These are phyloP conservation scores for Aspergillus leporis DNA, from an alignment of 495 filamentous ascomycete genomes.

Conservation along the genomic window DNA sequence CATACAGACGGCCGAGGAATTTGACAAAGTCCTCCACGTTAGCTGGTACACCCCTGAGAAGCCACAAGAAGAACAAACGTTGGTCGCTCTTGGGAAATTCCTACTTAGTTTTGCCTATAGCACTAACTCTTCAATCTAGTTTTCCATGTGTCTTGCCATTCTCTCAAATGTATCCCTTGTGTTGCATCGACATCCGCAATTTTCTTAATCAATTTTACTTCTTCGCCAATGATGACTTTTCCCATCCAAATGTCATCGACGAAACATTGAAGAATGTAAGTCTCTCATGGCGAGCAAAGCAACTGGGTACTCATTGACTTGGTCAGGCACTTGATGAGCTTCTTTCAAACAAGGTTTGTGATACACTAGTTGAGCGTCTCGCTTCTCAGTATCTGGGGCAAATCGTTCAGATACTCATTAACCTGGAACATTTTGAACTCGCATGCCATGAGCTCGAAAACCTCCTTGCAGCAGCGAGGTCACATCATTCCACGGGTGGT, in stretches of 20 bases:
- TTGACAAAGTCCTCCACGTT: constrained; percentile 90
- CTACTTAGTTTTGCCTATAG: background rate
- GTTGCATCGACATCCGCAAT: constrained; percentile 96
- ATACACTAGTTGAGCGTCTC: constrained; percentile 82
- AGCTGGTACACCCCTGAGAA: constrained; percentile 90
- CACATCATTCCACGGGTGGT: constrained; percentile 68
- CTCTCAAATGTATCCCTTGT: constrained; percentile 97
- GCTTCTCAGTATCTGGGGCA: constrained; percentile 92
- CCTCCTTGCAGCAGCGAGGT: constrained; percentile 76
- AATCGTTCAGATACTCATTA: constrained; percentile 97
- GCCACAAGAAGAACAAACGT: constrained; percentile 71
- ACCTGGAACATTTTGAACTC: constrained; percentile 93
- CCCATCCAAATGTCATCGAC: constrained; percentile 82
- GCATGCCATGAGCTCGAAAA: constrained; percentile 87
- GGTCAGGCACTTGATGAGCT: constrained; percentile 79
- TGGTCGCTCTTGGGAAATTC: constrained; percentile 13
- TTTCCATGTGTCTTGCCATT: constrained; percentile 94
- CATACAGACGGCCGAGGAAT: constrained; percentile 84
- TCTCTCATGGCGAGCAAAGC: background rate
- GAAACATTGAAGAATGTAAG: constrained; percentile 76
- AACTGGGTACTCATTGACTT: constrained; percentile 14
- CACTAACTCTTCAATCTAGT: constrained; percentile 41
- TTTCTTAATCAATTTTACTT: constrained; percentile 96
- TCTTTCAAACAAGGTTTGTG: constrained; percentile 85
- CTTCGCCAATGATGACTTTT: constrained; percentile 92